Conservation (phyloP, 2,329 filamentous ascomycete genomes). For the Colletotrichum sp. region DNA sequence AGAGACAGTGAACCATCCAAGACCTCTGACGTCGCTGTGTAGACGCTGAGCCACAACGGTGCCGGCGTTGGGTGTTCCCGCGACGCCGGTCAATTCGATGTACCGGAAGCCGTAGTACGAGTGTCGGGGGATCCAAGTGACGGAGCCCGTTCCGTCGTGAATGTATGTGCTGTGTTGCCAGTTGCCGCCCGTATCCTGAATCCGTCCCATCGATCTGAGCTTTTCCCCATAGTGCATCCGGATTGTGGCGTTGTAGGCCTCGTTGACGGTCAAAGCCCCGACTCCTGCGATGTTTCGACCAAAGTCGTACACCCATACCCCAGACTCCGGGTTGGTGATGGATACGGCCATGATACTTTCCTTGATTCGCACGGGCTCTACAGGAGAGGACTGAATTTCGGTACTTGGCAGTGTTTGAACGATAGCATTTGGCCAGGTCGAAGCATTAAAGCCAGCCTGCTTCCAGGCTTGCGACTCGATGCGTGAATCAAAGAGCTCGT, state of each 20-base stretch:
- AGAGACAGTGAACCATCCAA: background rate
- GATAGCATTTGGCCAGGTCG: background rate
- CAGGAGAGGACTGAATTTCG: background rate
- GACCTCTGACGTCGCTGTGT: background rate
- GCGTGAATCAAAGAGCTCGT: background rate
- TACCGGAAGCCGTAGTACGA: background rate
- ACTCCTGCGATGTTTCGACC: background rate
- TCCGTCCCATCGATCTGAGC: background rate
- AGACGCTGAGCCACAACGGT: background rate
- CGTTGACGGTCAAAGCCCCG: background rate
- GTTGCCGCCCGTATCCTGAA: background rate
- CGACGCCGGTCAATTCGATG: background rate
- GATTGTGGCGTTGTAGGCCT: background rate
- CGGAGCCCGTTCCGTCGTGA: background rate
- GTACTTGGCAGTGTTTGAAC: background rate
- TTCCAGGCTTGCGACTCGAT: background rate
- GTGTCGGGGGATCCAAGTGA: background rate
- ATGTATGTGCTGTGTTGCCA: background rate
- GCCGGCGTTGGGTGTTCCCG: background rate
- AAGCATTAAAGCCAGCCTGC: background rate
- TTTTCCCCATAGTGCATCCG: background rate
- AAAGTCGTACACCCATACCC: background rate
- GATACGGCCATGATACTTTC: fast-evolving
- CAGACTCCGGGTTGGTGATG: background rate
- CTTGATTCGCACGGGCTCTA: background rate